Conservation (phyloP, 2,329 filamentous ascomycete genomes). For the Blumeriella jaapii region DNA sequence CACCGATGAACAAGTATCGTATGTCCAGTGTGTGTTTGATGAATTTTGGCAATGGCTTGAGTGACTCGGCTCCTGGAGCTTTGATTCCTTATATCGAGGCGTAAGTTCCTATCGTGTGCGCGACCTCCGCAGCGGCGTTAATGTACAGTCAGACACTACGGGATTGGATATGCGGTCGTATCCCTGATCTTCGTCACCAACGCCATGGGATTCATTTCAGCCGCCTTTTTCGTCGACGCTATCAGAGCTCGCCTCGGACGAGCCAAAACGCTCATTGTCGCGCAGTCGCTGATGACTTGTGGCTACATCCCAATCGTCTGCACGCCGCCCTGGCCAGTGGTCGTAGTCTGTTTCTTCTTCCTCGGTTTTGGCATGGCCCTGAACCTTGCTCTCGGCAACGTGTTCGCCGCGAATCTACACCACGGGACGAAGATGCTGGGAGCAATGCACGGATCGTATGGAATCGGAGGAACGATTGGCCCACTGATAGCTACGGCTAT, state of each 20-base stretch:
- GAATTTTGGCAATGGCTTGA: constrained; percentile 59
- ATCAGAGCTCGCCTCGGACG: constrained; percentile 53
- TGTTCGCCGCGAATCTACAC: constrained; percentile 44
- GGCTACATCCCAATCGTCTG: constrained; percentile 56
- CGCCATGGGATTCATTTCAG: constrained; percentile 63
- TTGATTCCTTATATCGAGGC: constrained; percentile 71
- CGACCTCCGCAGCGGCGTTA: neutral
- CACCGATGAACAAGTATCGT: constrained; percentile 59
- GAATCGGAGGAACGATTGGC: constrained; percentile 49
- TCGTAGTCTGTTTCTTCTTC: constrained; percentile 59
- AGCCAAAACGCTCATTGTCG: constrained; percentile 48
- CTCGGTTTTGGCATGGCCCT: constrained; percentile 47
- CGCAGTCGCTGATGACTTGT: constrained; percentile 42
- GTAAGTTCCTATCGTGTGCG: constrained; percentile 27
- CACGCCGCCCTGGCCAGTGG: constrained; percentile 57
- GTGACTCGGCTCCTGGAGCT: constrained; percentile 65
- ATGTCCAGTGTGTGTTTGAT: constrained; percentile 52
- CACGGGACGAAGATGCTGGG: constrained; percentile 47
- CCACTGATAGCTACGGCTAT: constrained; percentile 67
- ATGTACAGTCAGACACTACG: constrained; percentile 41
- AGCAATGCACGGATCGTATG: constrained; percentile 55
- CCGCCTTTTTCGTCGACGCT: constrained; percentile 55
- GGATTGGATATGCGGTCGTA: constrained; percentile 66
- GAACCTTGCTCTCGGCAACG: constrained; percentile 46
- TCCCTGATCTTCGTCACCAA: constrained; percentile 75